Evolutionary conservation across 1,284 basidiomycete genomes (phyloP), one percentile per base, ranked within the genome.

Genomic region (Marasmius sp.): DNA sequence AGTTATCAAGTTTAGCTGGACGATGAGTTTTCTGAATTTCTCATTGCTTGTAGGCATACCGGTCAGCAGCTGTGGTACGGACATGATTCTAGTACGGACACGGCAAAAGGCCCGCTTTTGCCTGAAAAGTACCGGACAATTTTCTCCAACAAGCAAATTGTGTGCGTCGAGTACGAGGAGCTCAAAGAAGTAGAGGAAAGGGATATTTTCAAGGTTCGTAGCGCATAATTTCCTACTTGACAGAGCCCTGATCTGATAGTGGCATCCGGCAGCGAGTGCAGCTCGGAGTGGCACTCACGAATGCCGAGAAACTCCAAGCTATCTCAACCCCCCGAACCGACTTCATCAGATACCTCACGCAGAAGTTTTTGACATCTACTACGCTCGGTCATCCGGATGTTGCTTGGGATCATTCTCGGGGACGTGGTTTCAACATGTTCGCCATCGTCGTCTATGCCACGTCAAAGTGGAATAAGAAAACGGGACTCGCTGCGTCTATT

Each of bases 201-300:
- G 38, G 52, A 54, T 18, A 54, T 54, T 38, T 54, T 54, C 16
- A 34, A 37, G 34, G 34, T 37, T 50, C 48, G 20, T 16, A 11
- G n/a, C 5, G 5, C 27, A 18, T 20, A 1, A 12, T 50, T 12
- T 7, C 18, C 20, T 20, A 27, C 16, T 43, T 34, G 7, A 36
- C 33, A 34, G 39, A n/a, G 18, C 16, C 27, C 39, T 51, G 1
- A 36, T 3, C 38, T 41, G 10, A 58, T 39, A 34, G 18, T 50
- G 14, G 33, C 9, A 34, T 55, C 34, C 16, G 27, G 4, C 65
- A 89, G 87, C 81, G 90, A 49, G 90, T 92, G 3, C 90, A 92
- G 74, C 77, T 92, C 1, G 89, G 90, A 1, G 86, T 92, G 81
- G 88, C 90, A 0, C 78, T 92, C n/a, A 91, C 88, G 0, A 85